These are phyloP conservation scores for Aspergillus awamori DNA, from an alignment of 2,329 filamentous ascomycete species.

Conservation along the genomic window DNA sequence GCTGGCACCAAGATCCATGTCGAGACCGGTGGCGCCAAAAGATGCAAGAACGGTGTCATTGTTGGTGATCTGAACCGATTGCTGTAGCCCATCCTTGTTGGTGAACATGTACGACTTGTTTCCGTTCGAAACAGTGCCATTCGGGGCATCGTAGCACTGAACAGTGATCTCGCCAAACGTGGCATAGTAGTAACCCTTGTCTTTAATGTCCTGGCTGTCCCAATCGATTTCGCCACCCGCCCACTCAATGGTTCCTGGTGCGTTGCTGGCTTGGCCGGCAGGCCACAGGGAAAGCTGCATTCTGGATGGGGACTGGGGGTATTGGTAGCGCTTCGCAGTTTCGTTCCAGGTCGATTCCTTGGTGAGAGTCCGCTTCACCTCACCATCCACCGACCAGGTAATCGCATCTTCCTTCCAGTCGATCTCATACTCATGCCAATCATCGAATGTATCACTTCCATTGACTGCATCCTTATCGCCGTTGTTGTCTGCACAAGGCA, in stretches of 20 bases:
- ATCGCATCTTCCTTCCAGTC: slow-evolving; percentile 87
- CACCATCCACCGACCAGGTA: slow-evolving; percentile 84
- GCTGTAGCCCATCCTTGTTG: slow-evolving; percentile 66
- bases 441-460: slow-evolving; percentile 68
- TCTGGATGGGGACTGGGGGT: slow-evolving; percentile 86
- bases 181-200: slow-evolving; percentile 86
- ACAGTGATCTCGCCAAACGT: slow-evolving; percentile 76
- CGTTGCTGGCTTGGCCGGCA: slow-evolving; percentile 77
- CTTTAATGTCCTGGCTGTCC: slow-evolving; percentile 77
- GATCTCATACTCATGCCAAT: slow-evolving; percentile 89
- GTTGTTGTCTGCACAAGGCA: slow-evolving; percentile 65
- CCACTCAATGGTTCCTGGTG: slow-evolving; percentile 84
- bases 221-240: slow-evolving; percentile 89
- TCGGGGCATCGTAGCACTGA: slow-evolving; percentile 83
- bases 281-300: slow-evolving; percentile 97
- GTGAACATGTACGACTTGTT: slow-evolving; percentile 75
- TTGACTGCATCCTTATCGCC: slow-evolving; percentile 65
- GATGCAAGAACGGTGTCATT: slow-evolving; percentile 76
- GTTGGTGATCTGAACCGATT: slow-evolving; percentile 74
- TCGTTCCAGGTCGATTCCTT: slow-evolving; percentile 82
- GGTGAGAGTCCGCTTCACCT: slow-evolving; percentile 68
- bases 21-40: slow-evolving; percentile 75
- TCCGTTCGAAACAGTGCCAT: slow-evolving; percentile 63
- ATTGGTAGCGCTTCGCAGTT: slow-evolving; percentile 79
- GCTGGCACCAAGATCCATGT: slow-evolving; percentile 57